Percentiles rank a stretch among this genome's conserved stretches.
Evolutionary conservation across 1,139 yeast genomes (phyloP).

Genomic region (Barnettozyma hawaiiensis): DNA sequence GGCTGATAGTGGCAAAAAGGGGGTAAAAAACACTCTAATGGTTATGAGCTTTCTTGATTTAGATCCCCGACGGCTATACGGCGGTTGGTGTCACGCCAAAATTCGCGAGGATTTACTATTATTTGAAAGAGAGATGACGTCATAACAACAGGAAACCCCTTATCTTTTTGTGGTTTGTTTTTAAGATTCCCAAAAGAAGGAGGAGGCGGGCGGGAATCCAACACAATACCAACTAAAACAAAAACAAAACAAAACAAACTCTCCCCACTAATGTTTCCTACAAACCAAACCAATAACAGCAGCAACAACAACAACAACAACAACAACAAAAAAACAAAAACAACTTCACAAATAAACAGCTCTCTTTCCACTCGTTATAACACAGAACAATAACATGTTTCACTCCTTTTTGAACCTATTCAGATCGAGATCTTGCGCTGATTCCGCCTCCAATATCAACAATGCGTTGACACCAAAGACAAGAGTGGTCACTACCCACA

Average conservation of each 20-base stretch:
- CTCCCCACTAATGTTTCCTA: neutral
- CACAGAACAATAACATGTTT: neutral
- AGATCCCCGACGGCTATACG: neutral
- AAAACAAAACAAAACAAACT: neutral
- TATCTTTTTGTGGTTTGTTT: neutral
- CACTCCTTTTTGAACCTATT: constrained; percentile 2
- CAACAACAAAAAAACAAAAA: too few species aligned
- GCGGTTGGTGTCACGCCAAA: neutral
- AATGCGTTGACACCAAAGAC: constrained; percentile 4
- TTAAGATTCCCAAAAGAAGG: too few species aligned
- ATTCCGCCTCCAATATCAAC: neutral
- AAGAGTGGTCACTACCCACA: constrained; percentile 3
- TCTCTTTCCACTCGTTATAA: neutral
- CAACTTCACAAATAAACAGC: neutral
- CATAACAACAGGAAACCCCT: neutral
- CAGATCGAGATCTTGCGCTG: neutral
- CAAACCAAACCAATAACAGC: neutral
- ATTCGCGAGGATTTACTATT: neutral
- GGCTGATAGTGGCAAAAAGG: neutral
- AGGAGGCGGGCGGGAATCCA: too few species aligned
- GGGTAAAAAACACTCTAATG: neutral
- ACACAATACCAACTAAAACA: too few species aligned
- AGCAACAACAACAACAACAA: too few species aligned
- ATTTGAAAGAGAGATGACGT: neutral
- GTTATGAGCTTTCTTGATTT: neutral